A percentile compares a stretch with the other conserved stretches of the same genome.
These are phyloP conservation scores for Lodderomyces theae DNA, from an alignment of 1,139 yeast genomes.

Conservation along the genomic window DNA sequence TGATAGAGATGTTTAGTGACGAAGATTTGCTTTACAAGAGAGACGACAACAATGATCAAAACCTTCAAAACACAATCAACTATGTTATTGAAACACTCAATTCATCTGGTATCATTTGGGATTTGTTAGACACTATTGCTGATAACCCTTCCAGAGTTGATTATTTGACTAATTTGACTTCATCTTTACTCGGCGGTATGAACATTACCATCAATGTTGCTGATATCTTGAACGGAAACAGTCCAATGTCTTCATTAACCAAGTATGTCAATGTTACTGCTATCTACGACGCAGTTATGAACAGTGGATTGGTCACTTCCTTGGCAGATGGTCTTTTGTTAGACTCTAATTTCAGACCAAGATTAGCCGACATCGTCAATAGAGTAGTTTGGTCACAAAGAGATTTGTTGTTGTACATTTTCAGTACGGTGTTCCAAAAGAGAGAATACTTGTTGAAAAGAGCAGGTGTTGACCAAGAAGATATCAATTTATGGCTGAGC, in stretches of 20 bases:
- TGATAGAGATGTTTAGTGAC: conserved; percentile 12
- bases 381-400: conserved; percentile 32
- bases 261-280: conserved; percentile 25
- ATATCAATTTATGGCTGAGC: conserved; percentile 3
- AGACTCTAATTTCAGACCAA: conserved; percentile 35
- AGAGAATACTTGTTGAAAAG: conserved; percentile 21
- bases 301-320: conserved; percentile 37
- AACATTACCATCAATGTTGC: conserved; percentile 10
- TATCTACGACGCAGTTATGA: conserved; percentile 21
- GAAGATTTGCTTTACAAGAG: conserved; percentile 2
- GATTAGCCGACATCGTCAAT: conserved; percentile 34
- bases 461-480: conserved; percentile 15
- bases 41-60: conserved; percentile 17
- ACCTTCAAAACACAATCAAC: conserved; percentile 20
- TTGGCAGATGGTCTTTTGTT: conserved; percentile 36
- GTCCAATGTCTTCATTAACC: background rate
- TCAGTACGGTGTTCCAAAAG: conserved; percentile 24
- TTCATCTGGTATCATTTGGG: conserved; percentile 36
- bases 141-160: conserved; percentile 28
- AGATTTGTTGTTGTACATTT: conserved; percentile 23
- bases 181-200: conserved; percentile 16
- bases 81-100: conserved; percentile 29
- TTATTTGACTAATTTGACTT: conserved; percentile 32
- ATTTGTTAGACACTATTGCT: conserved; percentile 36
- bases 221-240: conserved; percentile 5